Percentiles rank a stretch among this genome's conserved stretches.
phyloP scores from a whole-genome alignment of 805 yeast species.

The Candida pini region DNA sequence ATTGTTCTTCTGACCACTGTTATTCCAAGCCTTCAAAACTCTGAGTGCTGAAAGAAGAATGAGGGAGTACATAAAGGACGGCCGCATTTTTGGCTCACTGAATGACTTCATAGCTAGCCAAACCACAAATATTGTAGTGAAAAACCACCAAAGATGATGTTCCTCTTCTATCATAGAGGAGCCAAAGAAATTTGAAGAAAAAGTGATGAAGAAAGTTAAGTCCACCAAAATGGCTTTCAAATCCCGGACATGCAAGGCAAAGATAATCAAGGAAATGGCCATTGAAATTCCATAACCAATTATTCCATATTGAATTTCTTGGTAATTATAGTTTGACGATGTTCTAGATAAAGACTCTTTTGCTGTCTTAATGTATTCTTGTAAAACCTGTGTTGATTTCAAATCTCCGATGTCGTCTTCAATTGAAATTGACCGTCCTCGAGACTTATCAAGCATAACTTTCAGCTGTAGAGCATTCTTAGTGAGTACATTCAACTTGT shows the following conservation, averaged over 20 bases:
- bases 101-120: conserved; percentile 12
- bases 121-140: conserved; percentile 33
- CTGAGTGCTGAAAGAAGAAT: conserved; percentile 39
- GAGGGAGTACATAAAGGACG: conserved; percentile 9
- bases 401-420: conserved; percentile 10
- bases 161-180: conserved; percentile 94
- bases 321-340: conserved; percentile 69
- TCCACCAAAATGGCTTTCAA: conserved; percentile 15
- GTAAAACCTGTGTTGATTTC: conserved; percentile 5
- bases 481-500: conserved; percentile 32
- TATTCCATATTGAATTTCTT: conserved; percentile 41
- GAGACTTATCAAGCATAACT: conserved; percentile 39
- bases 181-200: conserved; percentile 64
- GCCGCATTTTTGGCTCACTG: conserved; percentile 4
- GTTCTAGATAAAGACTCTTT: conserved; percentile 50
- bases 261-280: conserved; percentile 22
- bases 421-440: conserved; percentile 17
- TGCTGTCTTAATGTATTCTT: conserved; percentile 35
- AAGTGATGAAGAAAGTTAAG: conserved; percentile 27
- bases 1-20: conserved; percentile 79
- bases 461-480: conserved; percentile 58
- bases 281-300: conserved; percentile 27
- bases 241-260: conserved; percentile 14
- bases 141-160: conserved; percentile 95
- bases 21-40: conserved; percentile 75